Evolutionary conservation across 2,329 filamentous ascomycete genomes (phyloP), one percentile per base, ranked within the genome.

Genomic region (Exophiala xenobiotica): DNA sequence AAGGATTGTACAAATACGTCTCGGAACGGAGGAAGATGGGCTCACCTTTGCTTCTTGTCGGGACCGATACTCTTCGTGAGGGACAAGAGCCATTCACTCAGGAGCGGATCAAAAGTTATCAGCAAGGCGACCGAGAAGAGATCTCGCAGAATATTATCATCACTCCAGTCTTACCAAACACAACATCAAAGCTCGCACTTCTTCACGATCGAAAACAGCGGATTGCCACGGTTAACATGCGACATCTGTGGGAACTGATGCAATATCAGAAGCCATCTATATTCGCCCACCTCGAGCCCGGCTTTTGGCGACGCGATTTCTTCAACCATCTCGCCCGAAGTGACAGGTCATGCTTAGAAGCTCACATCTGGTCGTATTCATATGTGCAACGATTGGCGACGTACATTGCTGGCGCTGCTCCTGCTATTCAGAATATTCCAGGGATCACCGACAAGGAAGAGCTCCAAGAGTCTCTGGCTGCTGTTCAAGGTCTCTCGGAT

Each of bases 1-100:
- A 77, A 33, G 82, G 85, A 52, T 72, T 99, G 9, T 83, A 88
- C 46, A 78, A 81, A 41, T 75, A 87, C 5, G 81, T 95, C 20
- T 85, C 91, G 61, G 79, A 81, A 53, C 78, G 85, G 51, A 87
- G 91, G 75, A 77, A 79, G 47, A 77, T 81, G 31, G 90, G 90
- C 3, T 79, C 84, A 59, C 81, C 80, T 53, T 79, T 96, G 45
- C 78, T 91, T 49, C 78, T 96, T 14, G 71, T 97, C 24, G 93
- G 91, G n/a, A 90, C 88, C 4, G 86, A 86, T 7, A 78, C 83
- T 19, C 77, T 76, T 1, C 76, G 77, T 14, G 74, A 79, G 12
- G 67, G 79, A 43, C 74, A 80, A 9, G 67, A 74, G 18, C 65
- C 68, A 3, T 69, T 72, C 50, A 64, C 71, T 39, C 47, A 72